Evolutionary conservation across 352 stramenopile genomes (phyloP), one percentile per base, ranked within the genome.

Genomic region (Aphanomyces stellatus): DNA sequence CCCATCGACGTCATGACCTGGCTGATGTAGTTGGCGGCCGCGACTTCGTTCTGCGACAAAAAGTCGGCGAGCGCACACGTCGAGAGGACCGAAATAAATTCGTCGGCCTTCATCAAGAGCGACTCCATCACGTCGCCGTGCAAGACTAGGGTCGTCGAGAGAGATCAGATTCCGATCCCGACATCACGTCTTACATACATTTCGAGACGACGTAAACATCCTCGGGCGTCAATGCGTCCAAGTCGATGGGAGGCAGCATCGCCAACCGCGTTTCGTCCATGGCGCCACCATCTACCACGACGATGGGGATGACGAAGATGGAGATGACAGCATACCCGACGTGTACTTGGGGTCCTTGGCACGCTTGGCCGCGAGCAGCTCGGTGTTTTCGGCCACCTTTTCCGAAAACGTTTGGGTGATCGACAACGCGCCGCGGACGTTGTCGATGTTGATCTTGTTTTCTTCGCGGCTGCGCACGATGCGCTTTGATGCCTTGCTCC

Each of bases 401-500:
- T 90, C 87, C 66, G 88, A 76, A 51, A 93, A 75, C 31, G 82
- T 87, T 65, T 90, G 67, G 4, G 81, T 73, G 19, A 93, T 76
- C 0, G 85, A 88, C 2, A 75, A 67, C 3, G 81, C 83, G 34
- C 85, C 82, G 42, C 78, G 88, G 65, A 93, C 85, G 72, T 93
- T 79, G 28, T 87, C 73, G 19, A 90, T 70, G 59, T 90, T 71
- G 31, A 93, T 79, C n/a, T 89, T 74, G 69, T 91, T 93, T 70
- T 91, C 85, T 70, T 91, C 82, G 61, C 82, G 80, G 41, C 72
- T 88, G 62, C 87, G 88, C 65, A 90, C 81, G 74, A 93, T 88
- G 55, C 82, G 80, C 67, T 90, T 89, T 73, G 81, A 89, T 71
- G 90, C 90, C 71, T 93, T 93, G 72, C 73, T 85, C 31, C 85